phyloP scores from a whole-genome alignment of 2,329 filamentous ascomycete genomes.

The Fusarium musae region DNA sequence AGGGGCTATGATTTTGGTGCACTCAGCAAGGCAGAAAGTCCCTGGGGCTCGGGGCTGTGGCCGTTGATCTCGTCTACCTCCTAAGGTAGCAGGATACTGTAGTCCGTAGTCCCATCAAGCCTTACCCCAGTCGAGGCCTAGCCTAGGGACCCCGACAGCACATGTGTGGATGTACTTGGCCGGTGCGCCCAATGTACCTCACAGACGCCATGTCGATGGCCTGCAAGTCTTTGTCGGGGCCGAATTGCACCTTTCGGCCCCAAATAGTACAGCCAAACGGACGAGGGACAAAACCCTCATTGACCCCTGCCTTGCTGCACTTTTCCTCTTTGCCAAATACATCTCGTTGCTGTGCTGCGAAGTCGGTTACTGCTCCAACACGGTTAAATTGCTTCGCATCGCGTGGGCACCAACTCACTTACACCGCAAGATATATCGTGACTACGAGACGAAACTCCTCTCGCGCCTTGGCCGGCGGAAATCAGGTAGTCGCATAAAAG shows the following conservation, averaged over 20 bases:
- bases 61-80: slow-evolving; percentile 23
- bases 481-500: too few species aligned
- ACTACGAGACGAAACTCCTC: too few species aligned
- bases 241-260: neutral
- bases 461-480: too few species aligned
- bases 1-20: slow-evolving; percentile 21
- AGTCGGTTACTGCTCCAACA: neutral
- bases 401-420: neutral
- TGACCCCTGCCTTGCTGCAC: slow-evolving; percentile 12
- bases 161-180: neutral
- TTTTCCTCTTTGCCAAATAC: neutral
- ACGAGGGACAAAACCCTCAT: slow-evolving; percentile 32
- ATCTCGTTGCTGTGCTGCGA: neutral
- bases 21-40: neutral
- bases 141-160: neutral
- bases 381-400: slow-evolving; percentile 24
- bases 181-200: slow-evolving; percentile 8
- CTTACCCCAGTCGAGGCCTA: slow-evolving; percentile 6
- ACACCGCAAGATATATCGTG: neutral
- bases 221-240: slow-evolving; percentile 1
- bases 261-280: slow-evolving; percentile 3
- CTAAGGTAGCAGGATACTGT: too few species aligned
- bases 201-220: slow-evolving; percentile 2
- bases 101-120: neutral
- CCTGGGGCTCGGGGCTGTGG: slow-evolving; percentile 9